These are phyloP conservation scores for Zea luxurians DNA, from an alignment of 176 grass and related monocot species.

Conservation along the genomic window DNA sequence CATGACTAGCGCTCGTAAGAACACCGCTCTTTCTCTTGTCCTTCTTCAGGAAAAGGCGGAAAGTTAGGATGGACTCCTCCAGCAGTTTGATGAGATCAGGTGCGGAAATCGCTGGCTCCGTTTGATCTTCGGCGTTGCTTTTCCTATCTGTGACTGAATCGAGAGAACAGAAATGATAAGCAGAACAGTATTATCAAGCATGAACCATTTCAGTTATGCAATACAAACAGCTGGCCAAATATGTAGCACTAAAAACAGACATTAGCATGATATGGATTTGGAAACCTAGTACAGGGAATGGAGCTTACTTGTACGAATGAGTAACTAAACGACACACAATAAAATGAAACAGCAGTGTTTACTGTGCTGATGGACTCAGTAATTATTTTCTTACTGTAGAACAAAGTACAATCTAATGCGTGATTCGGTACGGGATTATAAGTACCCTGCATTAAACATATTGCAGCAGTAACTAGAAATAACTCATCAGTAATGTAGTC, in stretches of 20 bases:
- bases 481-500: neutral
- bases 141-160: constrained; percentile 58
- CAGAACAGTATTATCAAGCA: constrained; percentile 2
- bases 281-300: neutral
- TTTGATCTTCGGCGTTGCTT: constrained; percentile 48
- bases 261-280: neutral
- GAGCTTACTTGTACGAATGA: neutral
- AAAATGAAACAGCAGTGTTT: neutral
- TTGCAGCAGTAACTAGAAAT: neutral
- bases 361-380: neutral
- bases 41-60: constrained; percentile 79
- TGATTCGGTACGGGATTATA: constrained; percentile 1
- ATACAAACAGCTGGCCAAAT: neutral
- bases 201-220: constrained; percentile 7
- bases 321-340: neutral
- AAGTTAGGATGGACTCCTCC: constrained; percentile 89
- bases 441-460: neutral
- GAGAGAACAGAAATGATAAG: constrained; percentile 15
- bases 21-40: constrained; percentile 81
- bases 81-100: constrained; percentile 75
- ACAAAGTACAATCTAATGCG: neutral
- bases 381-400: constrained; percentile 1
- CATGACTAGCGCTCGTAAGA: constrained; percentile 47
- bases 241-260: neutral
- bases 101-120: constrained; percentile 56